These are phyloP conservation scores for Acanthamoeba royreba DNA, from an alignment of 208 protist species.

Conservation along the genomic window DNA sequence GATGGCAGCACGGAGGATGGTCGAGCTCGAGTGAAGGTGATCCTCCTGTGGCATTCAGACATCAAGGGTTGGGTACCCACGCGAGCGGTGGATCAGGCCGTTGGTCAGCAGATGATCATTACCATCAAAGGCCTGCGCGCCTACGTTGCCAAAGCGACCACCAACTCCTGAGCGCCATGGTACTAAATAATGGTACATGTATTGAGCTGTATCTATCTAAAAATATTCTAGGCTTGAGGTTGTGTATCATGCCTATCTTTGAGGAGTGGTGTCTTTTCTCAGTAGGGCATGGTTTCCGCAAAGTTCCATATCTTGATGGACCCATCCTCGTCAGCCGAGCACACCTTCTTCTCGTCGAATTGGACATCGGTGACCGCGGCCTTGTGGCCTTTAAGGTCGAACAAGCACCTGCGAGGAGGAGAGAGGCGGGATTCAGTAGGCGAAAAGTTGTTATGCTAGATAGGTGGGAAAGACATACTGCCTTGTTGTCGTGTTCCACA, in stretches of 20 bases:
- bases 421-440: too few species aligned
- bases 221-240: not conserved
- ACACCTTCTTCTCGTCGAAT: conserved; percentile 11
- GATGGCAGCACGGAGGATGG: not conserved
- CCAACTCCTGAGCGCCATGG: too few species aligned
- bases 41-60: not conserved
- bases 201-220: too few species aligned
- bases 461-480: too few species aligned
- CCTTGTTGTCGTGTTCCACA: not conserved
- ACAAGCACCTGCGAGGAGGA: not conserved
- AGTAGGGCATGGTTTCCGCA: not conserved
- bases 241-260: too few species aligned
- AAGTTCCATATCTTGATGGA: not conserved
- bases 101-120: not conserved
- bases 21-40: not conserved
- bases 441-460: too few species aligned
- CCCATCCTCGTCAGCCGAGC: not conserved
- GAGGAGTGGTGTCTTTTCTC: too few species aligned
- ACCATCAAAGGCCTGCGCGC: not conserved
- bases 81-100: not conserved
- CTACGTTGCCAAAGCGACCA: not conserved
- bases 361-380: not conserved
- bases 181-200: too few species aligned
- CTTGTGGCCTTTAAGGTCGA: not conserved
- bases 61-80: not conserved